A percentile compares a stretch with the other conserved stretches of the same genome.
phyloP scores from a whole-genome alignment of 805 yeast genomes.

The Yarrowia porcina region DNA sequence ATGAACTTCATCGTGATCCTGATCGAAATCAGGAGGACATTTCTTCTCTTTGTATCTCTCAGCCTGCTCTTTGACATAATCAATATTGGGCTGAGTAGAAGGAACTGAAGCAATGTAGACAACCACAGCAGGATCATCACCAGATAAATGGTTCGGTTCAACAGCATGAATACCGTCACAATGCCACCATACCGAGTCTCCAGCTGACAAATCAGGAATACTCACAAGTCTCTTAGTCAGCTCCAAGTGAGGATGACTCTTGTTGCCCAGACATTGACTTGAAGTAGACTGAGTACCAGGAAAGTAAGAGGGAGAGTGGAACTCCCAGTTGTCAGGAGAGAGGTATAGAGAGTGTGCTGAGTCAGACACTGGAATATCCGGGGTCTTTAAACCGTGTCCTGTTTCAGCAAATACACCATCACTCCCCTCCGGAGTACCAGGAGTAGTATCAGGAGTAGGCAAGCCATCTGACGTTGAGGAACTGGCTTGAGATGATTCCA shows the following conservation, averaged over 20 bases:
- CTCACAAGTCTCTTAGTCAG: background rate
- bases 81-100: background rate
- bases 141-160: background rate
- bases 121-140: background rate
- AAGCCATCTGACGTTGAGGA: background rate
- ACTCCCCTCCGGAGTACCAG: background rate
- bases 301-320: background rate
- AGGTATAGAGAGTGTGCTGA: background rate
- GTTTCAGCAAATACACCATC: background rate
- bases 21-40: background rate
- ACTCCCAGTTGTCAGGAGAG: background rate
- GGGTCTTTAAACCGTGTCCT: no score
- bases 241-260: background rate
- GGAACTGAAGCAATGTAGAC: constrained; percentile 2
- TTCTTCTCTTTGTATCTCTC: background rate
- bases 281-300: background rate
- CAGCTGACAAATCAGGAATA: background rate
- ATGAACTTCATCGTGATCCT: background rate
- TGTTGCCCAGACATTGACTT: background rate
- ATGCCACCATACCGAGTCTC: constrained; percentile 11
- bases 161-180: constrained; percentile 14
- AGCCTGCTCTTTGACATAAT: background rate
- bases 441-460: background rate
- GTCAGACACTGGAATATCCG: no score
- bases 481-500: background rate